These are phyloP conservation scores for Plectosphaerella plurivora DNA, from an alignment of 2,329 filamentous ascomycete genomes.

Conservation along the genomic window DNA sequence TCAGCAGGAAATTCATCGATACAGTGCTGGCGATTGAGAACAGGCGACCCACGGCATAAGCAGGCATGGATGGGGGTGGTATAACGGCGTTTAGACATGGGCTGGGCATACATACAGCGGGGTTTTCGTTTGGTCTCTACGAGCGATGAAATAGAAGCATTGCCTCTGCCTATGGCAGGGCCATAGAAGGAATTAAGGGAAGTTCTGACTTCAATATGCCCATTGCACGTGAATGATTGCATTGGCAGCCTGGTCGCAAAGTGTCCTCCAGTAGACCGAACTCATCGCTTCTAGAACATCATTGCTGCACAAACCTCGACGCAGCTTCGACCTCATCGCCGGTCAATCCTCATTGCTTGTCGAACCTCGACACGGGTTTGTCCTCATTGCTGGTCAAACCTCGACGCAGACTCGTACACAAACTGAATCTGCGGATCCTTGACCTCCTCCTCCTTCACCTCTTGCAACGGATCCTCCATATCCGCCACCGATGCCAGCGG, in stretches of 20 bases:
- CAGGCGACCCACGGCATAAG: neutral
- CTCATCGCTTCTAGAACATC: neutral
- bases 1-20: conserved; percentile 10
- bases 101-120: neutral
- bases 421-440: neutral
- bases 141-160: neutral
- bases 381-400: neutral
- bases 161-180: neutral
- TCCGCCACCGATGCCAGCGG: no score
- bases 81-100: neutral
- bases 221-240: no score
- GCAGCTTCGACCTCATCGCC: no score
- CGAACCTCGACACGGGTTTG: no score
- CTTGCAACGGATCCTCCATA: neutral
- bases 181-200: neutral
- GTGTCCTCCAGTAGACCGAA: neutral
- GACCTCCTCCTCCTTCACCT: neutral
- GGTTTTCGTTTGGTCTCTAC: neutral
- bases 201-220: neutral
- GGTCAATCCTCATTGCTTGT: no score
- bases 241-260: neutral
- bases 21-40: conserved; percentile 5
- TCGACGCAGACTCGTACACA: neutral
- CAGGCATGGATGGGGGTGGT: neutral
- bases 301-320: no score